A percentile compares a stretch with the other conserved stretches of the same genome.
Evolutionary conservation across 2,329 filamentous ascomycete species (phyloP).

Genomic region (Thielaviopsis cerberus): DNA sequence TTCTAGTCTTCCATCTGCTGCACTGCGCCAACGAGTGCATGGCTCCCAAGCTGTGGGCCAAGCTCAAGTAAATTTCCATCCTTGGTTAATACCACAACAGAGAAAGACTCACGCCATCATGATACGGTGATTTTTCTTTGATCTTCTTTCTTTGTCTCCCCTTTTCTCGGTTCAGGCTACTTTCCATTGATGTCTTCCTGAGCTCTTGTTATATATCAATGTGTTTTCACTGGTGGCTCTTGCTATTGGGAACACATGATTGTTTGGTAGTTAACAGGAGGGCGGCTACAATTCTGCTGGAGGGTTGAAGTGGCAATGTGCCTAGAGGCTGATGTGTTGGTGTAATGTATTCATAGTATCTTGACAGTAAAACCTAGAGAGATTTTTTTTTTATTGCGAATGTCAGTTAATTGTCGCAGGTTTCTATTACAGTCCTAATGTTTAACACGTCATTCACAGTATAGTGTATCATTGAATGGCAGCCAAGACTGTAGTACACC

Average conservation of each 20-base stretch:
- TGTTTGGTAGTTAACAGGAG: background rate
- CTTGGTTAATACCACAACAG: background rate
- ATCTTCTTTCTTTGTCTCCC: background rate
- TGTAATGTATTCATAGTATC: conserved; percentile 12
- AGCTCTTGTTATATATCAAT: background rate
- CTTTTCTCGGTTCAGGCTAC: background rate
- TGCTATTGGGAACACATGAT: too few species aligned
- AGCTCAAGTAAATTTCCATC: conserved; percentile 58
- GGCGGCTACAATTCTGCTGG: background rate
- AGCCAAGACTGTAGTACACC: too few species aligned
- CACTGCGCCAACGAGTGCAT: conserved; percentile 90
- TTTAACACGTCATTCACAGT: too few species aligned
- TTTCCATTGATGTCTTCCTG: background rate
- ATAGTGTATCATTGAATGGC: too few species aligned
- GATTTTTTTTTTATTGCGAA: conserved; percentile 3
- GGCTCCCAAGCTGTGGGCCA: conserved; percentile 84
- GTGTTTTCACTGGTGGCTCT: background rate
- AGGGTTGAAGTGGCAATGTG: background rate
- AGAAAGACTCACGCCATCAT: conserved; percentile 1
- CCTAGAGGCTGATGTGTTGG: background rate
- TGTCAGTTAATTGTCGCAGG: background rate
- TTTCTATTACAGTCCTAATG: too few species aligned
- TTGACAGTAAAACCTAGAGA: conserved; percentile 8
- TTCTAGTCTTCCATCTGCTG: conserved; percentile 89
- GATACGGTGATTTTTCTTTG: conserved; percentile 2